Base-by-base conservation (phyloP, 2,329 filamentous ascomycete species). In the Colletotrichum agaves region DNA sequence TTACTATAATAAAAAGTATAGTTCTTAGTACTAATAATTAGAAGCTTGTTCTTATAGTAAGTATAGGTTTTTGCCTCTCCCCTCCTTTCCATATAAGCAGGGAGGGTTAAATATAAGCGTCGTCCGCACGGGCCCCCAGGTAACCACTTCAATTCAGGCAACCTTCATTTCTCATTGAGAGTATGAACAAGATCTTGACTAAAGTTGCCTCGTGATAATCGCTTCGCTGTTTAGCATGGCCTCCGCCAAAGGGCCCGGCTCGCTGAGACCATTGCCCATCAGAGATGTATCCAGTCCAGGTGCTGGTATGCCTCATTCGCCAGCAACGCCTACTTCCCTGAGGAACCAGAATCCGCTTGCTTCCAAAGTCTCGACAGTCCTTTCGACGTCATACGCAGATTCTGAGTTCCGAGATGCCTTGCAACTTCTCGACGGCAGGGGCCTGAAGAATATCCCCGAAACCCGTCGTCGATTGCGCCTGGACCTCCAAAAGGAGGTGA, bases 371-470 rank as follows among this genome's bases (percentile, higher is more conserved):
- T 92, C 93, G 23, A 90, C 88, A 69, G 91, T 98, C 44, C 87
- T 98, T 55, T 97, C 96, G 4, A 91, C 93, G 2, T 97, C 95
- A 0, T 98, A 97, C 80, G 92, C 94, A 6, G 96, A 98, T 79
- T 86, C 93, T 5, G 95, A 98, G 72, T 97, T 98, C 72, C 89
- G 93, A 71, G 93, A 97, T 82, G 91, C 94, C 13, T 82, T 99
- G 33, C 84, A 87, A 59, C 88, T 96, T 1, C 82, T 98, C 19
- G 95, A 98, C 78, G 82, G 88, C 56, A 87, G 92, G 39, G 85
- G 85, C 1, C 78, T 94, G 13, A 82, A 86, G 62, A 98, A 97
- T 76, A 93, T 89, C 12, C 85, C 92, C 10, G 92, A 94, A 71
- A 91, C 90, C 3, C 87, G 96, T 58, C 89, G 95, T 5, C 90